phyloP scores from a whole-genome alignment of 192 early-diverging fungal species.

The Backusella australiensis region DNA sequence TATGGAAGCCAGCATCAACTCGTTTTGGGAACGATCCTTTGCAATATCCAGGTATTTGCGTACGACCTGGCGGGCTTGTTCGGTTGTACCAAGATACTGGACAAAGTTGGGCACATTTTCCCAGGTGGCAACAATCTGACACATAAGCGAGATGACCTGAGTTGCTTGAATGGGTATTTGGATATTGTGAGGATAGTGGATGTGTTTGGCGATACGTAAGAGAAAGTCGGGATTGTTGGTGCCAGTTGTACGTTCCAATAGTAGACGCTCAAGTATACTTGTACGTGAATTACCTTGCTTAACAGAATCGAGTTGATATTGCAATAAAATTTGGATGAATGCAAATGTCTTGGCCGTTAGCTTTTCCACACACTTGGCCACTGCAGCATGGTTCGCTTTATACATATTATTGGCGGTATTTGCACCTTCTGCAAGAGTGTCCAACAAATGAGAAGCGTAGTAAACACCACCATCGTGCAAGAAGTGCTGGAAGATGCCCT shows the following conservation, averaged over 20 bases:
- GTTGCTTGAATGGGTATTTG: conserved; percentile 37
- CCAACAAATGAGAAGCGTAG: conserved; percentile 42
- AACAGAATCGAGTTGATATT: conserved; percentile 19
- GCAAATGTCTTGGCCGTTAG: conserved; percentile 37
- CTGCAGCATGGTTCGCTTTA: conserved; percentile 14
- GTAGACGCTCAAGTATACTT: conserved; percentile 41
- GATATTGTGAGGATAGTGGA: conserved; percentile 34
- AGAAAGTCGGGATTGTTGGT: conserved; percentile 39
- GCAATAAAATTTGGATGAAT: conserved; percentile 41
- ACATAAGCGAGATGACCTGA: conserved; percentile 46
- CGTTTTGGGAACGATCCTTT: conserved; percentile 17
- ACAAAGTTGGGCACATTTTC: conserved; percentile 42
- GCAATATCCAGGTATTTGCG: conserved; percentile 19
- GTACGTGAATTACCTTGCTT: neutral
- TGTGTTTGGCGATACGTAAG: conserved; percentile 34
- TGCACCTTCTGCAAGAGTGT: conserved; percentile 40
- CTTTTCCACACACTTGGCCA: conserved; percentile 19
- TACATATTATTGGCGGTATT: conserved; percentile 34
- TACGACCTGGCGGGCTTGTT: conserved; percentile 40
- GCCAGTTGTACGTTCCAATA: conserved; percentile 43
- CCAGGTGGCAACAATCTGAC: conserved; percentile 34
- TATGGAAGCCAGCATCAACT: conserved; percentile 31
- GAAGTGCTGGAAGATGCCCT: conserved; percentile 41
- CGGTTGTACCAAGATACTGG: conserved; percentile 44
- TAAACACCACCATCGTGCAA: conserved; percentile 49